phyloP scores from a whole-genome alignment of 495 filamentous ascomycete genomes.

The Penicillium ucsense region DNA sequence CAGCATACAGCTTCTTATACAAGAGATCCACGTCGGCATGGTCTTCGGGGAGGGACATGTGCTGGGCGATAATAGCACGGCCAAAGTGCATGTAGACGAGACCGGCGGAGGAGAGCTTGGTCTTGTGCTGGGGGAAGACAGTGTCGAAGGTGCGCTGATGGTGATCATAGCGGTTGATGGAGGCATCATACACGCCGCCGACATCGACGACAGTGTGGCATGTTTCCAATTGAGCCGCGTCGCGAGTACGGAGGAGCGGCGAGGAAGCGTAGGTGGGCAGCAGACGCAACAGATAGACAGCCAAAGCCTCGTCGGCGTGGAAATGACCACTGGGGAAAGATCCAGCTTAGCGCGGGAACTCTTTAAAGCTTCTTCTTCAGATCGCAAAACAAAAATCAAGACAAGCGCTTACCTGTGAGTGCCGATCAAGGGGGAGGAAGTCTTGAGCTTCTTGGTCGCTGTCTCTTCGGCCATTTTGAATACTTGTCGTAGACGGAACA shows the following conservation, averaged over 20 bases:
- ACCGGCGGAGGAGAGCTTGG: slow-evolving; percentile 87
- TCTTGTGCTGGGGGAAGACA: slow-evolving; percentile 64
- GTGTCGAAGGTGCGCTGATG: slow-evolving; percentile 87
- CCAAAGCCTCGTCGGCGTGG: slow-evolving; percentile 98
- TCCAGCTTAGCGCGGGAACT: neutral
- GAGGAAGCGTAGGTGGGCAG: slow-evolving; percentile 71
- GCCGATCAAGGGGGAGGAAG: slow-evolving; percentile 57
- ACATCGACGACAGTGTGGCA: slow-evolving; percentile 97
- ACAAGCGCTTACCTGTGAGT: slow-evolving; percentile 61
- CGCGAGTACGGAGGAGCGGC: slow-evolving; percentile 75
- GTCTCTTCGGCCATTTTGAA: slow-evolving; percentile 54
- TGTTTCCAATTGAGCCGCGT: slow-evolving; percentile 62
- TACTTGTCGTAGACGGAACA: slow-evolving; percentile 22
- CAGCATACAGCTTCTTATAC: slow-evolving; percentile 81
- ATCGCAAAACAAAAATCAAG: neutral
- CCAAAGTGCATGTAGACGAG: slow-evolving; percentile 96
- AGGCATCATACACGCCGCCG: slow-evolving; percentile 76
- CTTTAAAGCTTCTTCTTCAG: too few species aligned
- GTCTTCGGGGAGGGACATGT: slow-evolving; percentile 50
- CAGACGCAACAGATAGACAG: slow-evolving; percentile 87
- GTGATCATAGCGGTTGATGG: slow-evolving; percentile 79
- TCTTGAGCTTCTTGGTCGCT: slow-evolving; percentile 64
- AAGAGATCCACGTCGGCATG: slow-evolving; percentile 60
- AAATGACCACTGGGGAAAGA: slow-evolving; percentile 58
- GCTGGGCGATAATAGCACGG: slow-evolving; percentile 62